A percentile compares a stretch with the other conserved stretches of the same genome.
phyloP scores from a whole-genome alignment of 1,284 basidiomycete species.

The Paramarasmius palmivorus region DNA sequence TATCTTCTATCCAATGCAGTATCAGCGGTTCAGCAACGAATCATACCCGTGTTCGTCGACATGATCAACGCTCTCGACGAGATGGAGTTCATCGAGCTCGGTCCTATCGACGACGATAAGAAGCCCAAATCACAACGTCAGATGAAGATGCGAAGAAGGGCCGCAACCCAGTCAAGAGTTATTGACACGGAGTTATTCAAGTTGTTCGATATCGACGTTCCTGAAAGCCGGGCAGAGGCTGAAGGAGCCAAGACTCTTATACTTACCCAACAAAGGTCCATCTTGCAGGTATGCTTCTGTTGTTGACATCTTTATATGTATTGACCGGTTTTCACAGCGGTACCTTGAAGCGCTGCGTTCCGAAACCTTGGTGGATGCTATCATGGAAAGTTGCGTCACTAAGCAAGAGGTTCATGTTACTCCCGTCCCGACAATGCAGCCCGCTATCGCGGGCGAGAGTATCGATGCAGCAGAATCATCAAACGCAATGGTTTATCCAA shows the following conservation, averaged over 20 bases:
- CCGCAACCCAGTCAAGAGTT: neutral
- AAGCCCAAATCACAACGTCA: constrained; percentile 1
- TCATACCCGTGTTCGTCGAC: neutral
- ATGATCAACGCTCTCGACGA: constrained; percentile 3
- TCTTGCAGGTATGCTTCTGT: constrained; percentile 7
- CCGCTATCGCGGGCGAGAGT: neutral
- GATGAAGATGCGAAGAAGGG: constrained; percentile 5
- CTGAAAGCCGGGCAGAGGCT: neutral
- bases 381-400: constrained; percentile 6
- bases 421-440: neutral
- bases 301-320: neutral
- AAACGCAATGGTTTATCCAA: constrained; percentile 32
- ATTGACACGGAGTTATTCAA: constrained; percentile 10
- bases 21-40: neutral
- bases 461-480: neutral
- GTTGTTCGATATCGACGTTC: constrained; percentile 5
- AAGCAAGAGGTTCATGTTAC: neutral
- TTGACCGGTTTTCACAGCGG: neutral
- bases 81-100: constrained; percentile 3
- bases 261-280: neutral
- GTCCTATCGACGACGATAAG: neutral
- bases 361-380: neutral
- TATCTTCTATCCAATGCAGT: constrained; percentile 1
- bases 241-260: neutral
- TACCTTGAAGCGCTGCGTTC: constrained; percentile 7